Evolutionary conservation across 2,329 filamentous ascomycete genomes (phyloP), one percentile per base, ranked within the genome.

Genomic region (Paramyrothecium sp.): DNA sequence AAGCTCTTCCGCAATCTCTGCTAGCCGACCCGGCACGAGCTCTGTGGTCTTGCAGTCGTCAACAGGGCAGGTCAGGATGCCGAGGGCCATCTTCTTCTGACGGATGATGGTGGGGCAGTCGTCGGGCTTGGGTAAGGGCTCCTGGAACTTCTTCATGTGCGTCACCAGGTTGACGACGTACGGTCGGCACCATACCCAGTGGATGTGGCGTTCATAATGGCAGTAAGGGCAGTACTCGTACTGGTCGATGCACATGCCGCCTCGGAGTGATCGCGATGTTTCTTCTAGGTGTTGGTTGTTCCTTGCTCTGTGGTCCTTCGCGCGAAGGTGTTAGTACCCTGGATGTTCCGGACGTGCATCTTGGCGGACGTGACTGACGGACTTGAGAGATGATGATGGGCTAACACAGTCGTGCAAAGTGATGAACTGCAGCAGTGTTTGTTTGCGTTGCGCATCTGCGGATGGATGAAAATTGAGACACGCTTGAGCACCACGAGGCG

Each of bases 121-220:
- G n/a, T 53, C 26, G 26, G 51, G 51, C 51, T 34, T 53, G 51
- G 51, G 51, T 13, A 53, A 30, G 38, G 38, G 38, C 21, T 26
- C 49, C 13, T 21, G 49, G 12, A 33, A 33, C 51, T 33, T 12
- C 30, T 53, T 26, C 51, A 53, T 20, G 13, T n/a, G 12, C 13
- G n/a, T 21, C 10, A 38, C 20, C 13, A 53, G 51, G 26, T 53
- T 33, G 51, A 16, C 8, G 51, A 41, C 7, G 30, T 53, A 53
- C 3, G 23, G 26, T 30, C 34, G 16, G 30, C 51, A 53, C 51
- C 51, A 53, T 17, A 34, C 26, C 22, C n/a, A 53, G 33, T 41
- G 51, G 51, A 53, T 33, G 51, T 53, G 51, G 17, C 30, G 26
- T 26, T 34, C n/a, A 13, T 10, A 41, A 26, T 21, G 22, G 30